Conservation (phyloP, 805 yeast species). For the Candida alai region DNA sequence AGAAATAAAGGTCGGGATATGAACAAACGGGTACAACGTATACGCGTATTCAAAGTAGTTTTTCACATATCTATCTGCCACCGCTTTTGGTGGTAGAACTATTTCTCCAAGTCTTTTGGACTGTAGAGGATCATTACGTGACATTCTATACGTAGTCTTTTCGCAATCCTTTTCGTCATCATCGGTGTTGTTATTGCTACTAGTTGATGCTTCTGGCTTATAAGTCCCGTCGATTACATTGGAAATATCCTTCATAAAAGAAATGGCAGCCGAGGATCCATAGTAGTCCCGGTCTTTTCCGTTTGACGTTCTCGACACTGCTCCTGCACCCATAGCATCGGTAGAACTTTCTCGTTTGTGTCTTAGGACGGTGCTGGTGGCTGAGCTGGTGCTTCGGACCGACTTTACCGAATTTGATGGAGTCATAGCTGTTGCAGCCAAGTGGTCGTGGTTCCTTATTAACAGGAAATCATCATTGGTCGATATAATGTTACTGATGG, state of each 20-base stretch:
- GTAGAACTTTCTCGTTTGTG: constrained; percentile 5
- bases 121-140: constrained; percentile 5
- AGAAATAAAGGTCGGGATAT: constrained; percentile 18
- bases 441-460: constrained; percentile 7
- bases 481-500: constrained; percentile 3
- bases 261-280: constrained; percentile 13
- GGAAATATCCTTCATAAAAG: constrained; percentile 12
- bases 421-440: not conserved
- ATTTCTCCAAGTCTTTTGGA: constrained; percentile 7
- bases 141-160: constrained; percentile 8
- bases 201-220: not conserved
- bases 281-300: constrained; percentile 9
- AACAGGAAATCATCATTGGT: not conserved
- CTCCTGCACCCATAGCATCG: constrained; percentile 14
- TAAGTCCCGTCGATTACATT: constrained; percentile 7
- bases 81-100: constrained; percentile 15
- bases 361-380: not conserved
- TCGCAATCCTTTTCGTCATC: constrained; percentile 3
- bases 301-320: constrained; percentile 1
- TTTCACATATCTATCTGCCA: constrained; percentile 19
- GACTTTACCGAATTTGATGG: constrained; percentile 4
- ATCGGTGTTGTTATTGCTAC: not conserved
- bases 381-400: constrained; percentile 1
- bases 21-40: constrained; percentile 20
- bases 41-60: constrained; percentile 19